These are phyloP conservation scores for Laburnicola sp. DNA, from an alignment of 2,329 filamentous ascomycete genomes.

Conservation along the genomic window DNA sequence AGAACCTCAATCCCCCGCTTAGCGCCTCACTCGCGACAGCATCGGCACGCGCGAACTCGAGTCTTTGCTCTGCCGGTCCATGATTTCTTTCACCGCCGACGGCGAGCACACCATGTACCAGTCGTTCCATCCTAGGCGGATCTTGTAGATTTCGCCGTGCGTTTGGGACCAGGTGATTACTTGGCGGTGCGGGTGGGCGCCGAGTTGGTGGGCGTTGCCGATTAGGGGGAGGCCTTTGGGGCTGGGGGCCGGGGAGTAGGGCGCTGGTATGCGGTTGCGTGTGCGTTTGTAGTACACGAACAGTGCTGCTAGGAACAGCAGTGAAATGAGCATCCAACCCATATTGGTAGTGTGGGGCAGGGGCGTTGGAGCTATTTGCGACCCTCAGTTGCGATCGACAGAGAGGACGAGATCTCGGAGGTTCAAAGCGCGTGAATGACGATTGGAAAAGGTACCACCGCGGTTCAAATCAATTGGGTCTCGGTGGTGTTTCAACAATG, in stretches of 20 bases:
- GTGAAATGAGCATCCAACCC: conserved; percentile 15
- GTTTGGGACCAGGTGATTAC: conserved; percentile 44
- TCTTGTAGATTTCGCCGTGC: conserved; percentile 52
- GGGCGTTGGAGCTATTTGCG: too few relatives aligned
- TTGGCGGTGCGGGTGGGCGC: conserved; percentile 33
- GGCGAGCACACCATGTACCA: conserved; percentile 53
- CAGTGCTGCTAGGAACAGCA: conserved; percentile 14
- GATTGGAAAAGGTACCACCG: not conserved
- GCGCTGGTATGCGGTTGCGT: conserved; percentile 19
- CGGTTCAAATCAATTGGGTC: not conserved
- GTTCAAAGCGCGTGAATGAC: not conserved
- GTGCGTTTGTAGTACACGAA: conserved; percentile 18
- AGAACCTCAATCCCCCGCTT: conserved; percentile 47
- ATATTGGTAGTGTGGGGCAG: conserved; percentile 10
- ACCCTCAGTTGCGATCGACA: too few relatives aligned
- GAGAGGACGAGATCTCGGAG: too few relatives aligned
- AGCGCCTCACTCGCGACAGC: conserved; percentile 47
- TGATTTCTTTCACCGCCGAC: conserved; percentile 49
- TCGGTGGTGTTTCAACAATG: not conserved
- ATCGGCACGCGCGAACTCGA: conserved; percentile 45
- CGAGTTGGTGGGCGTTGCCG: conserved; percentile 36
- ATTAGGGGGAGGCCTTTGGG: conserved; percentile 32
- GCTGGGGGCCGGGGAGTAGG: conserved; percentile 25
- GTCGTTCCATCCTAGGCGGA: conserved; percentile 51
- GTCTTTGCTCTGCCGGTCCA: conserved; percentile 46